phyloP scores from a whole-genome alignment of 495 filamentous ascomycete species.

The Letharia lupina region DNA sequence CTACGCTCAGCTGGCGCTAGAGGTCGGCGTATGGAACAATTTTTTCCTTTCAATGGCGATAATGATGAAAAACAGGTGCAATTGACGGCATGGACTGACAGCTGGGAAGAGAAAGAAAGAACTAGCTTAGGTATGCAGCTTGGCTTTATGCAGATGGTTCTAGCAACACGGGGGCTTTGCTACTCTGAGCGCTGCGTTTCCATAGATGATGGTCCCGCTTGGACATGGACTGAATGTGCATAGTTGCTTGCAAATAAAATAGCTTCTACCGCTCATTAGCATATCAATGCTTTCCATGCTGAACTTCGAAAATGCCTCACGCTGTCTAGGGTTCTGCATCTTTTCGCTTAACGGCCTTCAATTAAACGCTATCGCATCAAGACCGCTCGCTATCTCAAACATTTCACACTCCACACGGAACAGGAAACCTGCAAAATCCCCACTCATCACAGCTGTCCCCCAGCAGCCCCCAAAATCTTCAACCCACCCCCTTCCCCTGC shows the following conservation, averaged over 20 bases:
- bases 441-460: slow-evolving; percentile 31
- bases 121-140: slow-evolving; percentile 1
- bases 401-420: not conserved
- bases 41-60: not conserved
- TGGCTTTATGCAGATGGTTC: slow-evolving; percentile 6
- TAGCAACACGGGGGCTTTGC: slow-evolving; percentile 10
- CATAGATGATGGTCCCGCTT: slow-evolving; percentile 10
- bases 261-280: not conserved
- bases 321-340: not conserved
- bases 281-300: not conserved
- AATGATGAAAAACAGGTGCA: not conserved
- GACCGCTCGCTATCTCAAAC: not conserved
- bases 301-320: not conserved
- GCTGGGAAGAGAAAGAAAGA: not conserved
- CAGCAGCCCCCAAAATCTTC: slow-evolving; percentile 67
- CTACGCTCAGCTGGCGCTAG: slow-evolving; percentile 2
- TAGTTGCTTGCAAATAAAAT: slow-evolving; percentile 14
- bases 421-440: not conserved
- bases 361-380: not conserved
- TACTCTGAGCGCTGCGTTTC: slow-evolving; percentile 14
- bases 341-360: not conserved
- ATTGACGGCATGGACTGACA: not conserved
- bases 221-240: slow-evolving; percentile 15
- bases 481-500: slow-evolving; percentile 71
- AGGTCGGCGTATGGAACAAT: slow-evolving; percentile 3